A percentile compares a stretch with the other conserved stretches of the same genome.
These are phyloP conservation scores for Triglochin maritima DNA, from an alignment of 106 monocot species.

Conservation along the genomic window DNA sequence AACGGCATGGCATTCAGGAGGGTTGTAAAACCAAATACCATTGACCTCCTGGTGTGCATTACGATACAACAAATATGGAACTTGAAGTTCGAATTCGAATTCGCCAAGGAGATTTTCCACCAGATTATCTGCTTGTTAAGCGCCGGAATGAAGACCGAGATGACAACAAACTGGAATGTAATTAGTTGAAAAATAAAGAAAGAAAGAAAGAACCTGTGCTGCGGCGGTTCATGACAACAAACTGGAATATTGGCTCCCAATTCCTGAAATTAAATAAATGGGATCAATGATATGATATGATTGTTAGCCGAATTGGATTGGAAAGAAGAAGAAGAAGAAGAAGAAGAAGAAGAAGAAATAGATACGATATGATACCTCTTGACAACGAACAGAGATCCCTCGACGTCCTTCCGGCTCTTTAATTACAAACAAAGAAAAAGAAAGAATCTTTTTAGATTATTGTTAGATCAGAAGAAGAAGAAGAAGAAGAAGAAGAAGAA, in stretches of 20 bases:
- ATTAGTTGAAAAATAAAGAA: no score
- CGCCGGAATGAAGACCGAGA: no score
- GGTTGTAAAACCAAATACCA: slow-evolving; percentile 95
- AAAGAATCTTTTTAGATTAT: not conserved
- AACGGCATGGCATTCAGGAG: slow-evolving; percentile 73
- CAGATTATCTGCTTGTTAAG: no score
- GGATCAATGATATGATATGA: not conserved
- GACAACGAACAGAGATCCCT: slow-evolving; percentile 88
- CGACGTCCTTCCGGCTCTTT: slow-evolving; percentile 88
- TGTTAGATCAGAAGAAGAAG: no score
- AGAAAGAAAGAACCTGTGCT: slow-evolving; percentile 27
- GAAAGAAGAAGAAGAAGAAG: not conserved
- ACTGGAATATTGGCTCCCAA: slow-evolving; percentile 81
- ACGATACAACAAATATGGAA: slow-evolving; percentile 72
- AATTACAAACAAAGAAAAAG: not conserved
- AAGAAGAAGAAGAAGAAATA: not conserved
- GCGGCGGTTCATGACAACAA: slow-evolving; percentile 88
- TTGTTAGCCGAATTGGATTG: no score
- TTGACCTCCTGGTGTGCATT: slow-evolving; percentile 88
- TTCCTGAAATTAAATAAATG: slow-evolving; percentile 34
- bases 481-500: no score
- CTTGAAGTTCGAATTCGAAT: slow-evolving; percentile 87
- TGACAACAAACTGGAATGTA: no score
- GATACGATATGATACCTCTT: slow-evolving; percentile 40
- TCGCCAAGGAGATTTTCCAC: slow-evolving; percentile 83